Percentiles rank a stretch among this genome's conserved stretches.
Conservation (phyloP, 208 protist species). For the Leishmania guyanensis region DNA sequence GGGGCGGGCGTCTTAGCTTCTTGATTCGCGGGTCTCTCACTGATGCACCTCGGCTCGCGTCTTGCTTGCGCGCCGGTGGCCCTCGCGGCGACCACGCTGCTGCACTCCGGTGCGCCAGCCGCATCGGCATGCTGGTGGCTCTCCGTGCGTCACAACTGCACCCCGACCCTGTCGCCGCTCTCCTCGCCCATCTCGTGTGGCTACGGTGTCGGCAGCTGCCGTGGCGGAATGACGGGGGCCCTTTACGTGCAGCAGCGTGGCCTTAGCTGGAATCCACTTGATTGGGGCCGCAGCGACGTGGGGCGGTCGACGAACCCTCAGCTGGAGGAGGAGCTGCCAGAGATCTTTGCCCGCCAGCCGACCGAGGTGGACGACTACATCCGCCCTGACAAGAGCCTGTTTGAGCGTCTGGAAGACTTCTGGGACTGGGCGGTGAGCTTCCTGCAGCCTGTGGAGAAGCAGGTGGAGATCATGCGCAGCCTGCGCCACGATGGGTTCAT, state of each 20-base stretch:
- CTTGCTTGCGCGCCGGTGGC: constrained; percentile 3
- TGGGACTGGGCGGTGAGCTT: constrained; percentile 89
- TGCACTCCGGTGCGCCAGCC: constrained; percentile 1
- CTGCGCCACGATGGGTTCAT: constrained; percentile 74
- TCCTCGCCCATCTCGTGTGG: not conserved
- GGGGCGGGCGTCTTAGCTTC: not conserved
- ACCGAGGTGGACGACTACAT: constrained; percentile 89
- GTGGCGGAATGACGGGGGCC: not conserved
- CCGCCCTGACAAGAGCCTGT: constrained; percentile 77
- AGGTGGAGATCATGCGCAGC: constrained; percentile 81
- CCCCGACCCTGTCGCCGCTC: not conserved
- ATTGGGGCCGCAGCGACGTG: constrained; percentile 38
- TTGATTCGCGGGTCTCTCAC: not conserved
- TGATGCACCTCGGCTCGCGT: constrained; percentile 11
- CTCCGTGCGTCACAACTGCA: not conserved
- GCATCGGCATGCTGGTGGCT: not conserved
- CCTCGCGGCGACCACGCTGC: not conserved
- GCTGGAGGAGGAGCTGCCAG: constrained; percentile 84
- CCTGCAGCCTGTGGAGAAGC: constrained; percentile 86
- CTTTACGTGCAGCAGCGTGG: constrained; percentile 34
- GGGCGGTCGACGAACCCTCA: constrained; percentile 40
- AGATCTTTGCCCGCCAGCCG: constrained; percentile 85
- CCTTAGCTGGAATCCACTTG: constrained; percentile 71
- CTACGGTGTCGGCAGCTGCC: not conserved
- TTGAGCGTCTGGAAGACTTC: constrained; percentile 85